phyloP scores from a whole-genome alignment of 2,329 filamentous ascomycete genomes.

The Proliferodiscus dingleyae region DNA sequence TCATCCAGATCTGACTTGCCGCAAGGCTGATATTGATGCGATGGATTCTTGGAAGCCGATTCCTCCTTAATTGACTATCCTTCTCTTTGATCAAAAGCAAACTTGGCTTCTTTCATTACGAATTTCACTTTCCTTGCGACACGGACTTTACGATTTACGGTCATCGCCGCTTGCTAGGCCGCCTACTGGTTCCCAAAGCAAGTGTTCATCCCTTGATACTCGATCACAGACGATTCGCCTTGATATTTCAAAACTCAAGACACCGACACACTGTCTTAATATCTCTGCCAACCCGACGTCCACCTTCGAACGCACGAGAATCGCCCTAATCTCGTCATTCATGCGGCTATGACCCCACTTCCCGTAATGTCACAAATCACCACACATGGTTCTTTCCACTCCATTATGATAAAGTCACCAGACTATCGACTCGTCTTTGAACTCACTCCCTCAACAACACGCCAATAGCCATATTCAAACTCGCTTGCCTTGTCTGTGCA shows the following conservation, averaged over 20 bases:
- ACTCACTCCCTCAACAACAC: slow-evolving; percentile 24
- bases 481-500: slow-evolving; percentile 17
- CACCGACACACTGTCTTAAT: slow-evolving; percentile 33
- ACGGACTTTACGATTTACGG: slow-evolving; percentile 37
- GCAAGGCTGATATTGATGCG: slow-evolving; percentile 52
- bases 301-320: slow-evolving; percentile 33
- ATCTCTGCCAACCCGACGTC: slow-evolving; percentile 31
- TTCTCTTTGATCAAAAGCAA: slow-evolving; percentile 33
- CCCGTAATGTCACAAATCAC: slow-evolving; percentile 31
- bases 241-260: slow-evolving; percentile 32
- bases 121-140: slow-evolving; percentile 27
- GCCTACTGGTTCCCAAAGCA: slow-evolving; percentile 23
- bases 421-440: slow-evolving; percentile 18
- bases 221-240: slow-evolving; percentile 33
- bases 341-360: slow-evolving; percentile 33
- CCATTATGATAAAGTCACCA: slow-evolving; percentile 14
- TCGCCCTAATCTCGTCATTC: slow-evolving; percentile 35
- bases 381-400: slow-evolving; percentile 19
- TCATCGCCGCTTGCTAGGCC: slow-evolving; percentile 30
- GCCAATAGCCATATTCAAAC: slow-evolving; percentile 20
- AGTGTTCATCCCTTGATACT: slow-evolving; percentile 27
- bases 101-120: slow-evolving; percentile 28
- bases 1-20: slow-evolving; percentile 57
- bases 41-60: slow-evolving; percentile 36
- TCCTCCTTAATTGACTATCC: slow-evolving; percentile 27